Evolutionary conservation across 2,329 filamentous ascomycete species (phyloP), one percentile per base, ranked within the genome.

Genomic region (Aspergillus neotritici): DNA sequence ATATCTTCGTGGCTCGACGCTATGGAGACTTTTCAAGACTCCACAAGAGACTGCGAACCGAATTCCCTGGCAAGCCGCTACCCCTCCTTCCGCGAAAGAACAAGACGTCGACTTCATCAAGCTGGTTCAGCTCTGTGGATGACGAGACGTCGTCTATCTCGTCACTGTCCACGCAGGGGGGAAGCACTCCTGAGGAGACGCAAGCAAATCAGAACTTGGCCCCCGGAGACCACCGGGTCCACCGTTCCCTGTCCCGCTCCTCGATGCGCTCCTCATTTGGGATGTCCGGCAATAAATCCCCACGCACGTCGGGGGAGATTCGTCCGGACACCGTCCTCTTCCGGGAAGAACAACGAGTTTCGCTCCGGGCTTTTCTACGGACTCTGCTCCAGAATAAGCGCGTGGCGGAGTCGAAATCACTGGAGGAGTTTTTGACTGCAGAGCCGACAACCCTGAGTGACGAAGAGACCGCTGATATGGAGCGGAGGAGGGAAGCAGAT

Each of bases 41-140:
- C 47, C 83, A 94, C 64, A 91, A 85, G 66, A 78, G 78, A 51
- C 67, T 98, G 47, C 82, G 86, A 30, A 80, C 83, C 10, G 93
- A 98, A 66, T 75, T 97, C 41, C 93, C 93, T 0, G 93, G 93
- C 13, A 94, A 94, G 58, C 79, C 95, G 5, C 74, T 98, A 3
- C 87, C 90, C 9, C 80, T 88, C 1, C 71, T 97, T 38, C 93
- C 93, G 1, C 84, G 84, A 62, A 97, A 97, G 77, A 96, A 96
- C 66, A 94, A 91, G 66, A 83, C 83, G 51, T 83, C 82, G 2
- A 82, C 83, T 2, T 73, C 85, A 5, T 75, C 79, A 1, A 74
- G 72, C 17, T 62, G 85, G 15, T 67, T 83, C 32, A 78, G 76
- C 15, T 77, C 75, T 28, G 70, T 70, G 37, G 79, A 82, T 51